These are phyloP conservation scores for Pseudopithomyces chartarum DNA, from an alignment of 2,329 filamentous ascomycete species.

Conservation along the genomic window DNA sequence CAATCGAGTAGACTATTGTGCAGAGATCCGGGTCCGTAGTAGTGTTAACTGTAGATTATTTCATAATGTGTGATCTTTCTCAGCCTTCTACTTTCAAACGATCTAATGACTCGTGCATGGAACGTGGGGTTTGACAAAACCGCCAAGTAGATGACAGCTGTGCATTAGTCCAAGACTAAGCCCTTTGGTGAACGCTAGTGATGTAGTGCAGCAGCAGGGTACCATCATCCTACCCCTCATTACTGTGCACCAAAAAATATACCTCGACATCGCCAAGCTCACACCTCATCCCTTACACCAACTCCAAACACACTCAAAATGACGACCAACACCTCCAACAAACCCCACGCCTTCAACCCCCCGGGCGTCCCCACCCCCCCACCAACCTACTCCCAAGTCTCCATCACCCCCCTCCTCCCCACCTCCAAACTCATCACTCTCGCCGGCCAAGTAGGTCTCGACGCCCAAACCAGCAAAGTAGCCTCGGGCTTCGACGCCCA, in stretches of 20 bases:
- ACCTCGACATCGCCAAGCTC: not conserved
- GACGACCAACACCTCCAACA: slow-evolving; percentile 12
- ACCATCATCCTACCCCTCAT: not conserved
- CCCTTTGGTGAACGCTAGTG: not conserved
- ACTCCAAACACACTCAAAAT: not conserved
- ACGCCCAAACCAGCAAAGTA: slow-evolving; percentile 14
- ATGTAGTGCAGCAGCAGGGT: not conserved
- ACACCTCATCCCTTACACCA: not conserved
- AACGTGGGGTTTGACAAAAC: no score
- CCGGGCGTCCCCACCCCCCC: slow-evolving; percentile 29
- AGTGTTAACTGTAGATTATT: no score
- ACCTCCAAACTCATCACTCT: slow-evolving; percentile 38
- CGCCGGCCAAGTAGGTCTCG: slow-evolving; percentile 37
- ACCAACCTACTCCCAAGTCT: slow-evolving; percentile 37
- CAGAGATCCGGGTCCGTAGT: no score
- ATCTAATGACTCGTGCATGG: no score
- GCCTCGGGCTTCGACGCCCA: slow-evolving; percentile 27
- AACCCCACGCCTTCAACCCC: slow-evolving; percentile 39
- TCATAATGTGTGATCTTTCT: no score
- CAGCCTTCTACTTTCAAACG: no score
- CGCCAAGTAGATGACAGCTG: not conserved
- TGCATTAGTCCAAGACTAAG: not conserved
- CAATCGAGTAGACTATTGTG: no score
- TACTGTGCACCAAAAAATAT: not conserved
- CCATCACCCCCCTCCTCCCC: slow-evolving; percentile 35